A percentile compares a stretch with the other conserved stretches of the same genome.
Conservation (phyloP, 73 alveolate genomes). For the Paramecium octaurelia region DNA sequence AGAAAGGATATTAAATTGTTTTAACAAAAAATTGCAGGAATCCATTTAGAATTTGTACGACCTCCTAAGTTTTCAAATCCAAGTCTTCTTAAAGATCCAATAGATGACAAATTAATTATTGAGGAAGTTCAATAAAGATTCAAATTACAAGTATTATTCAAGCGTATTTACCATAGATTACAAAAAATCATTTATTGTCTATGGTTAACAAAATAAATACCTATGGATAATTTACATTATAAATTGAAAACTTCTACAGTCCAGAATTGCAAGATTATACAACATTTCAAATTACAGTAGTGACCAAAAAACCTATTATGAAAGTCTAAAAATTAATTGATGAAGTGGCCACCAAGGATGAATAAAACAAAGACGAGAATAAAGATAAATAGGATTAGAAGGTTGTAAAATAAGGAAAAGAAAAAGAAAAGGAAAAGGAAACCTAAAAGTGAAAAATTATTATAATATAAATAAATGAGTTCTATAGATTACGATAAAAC, state of each 20-base stretch:
- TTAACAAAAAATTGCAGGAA: slow-evolving; percentile 16
- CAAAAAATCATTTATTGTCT: background rate
- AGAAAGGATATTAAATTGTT: background rate
- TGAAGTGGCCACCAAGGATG: slow-evolving; percentile 21
- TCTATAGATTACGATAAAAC: background rate
- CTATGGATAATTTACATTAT: background rate
- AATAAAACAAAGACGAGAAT: background rate
- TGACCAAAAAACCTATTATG: slow-evolving; percentile 16
- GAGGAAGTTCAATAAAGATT: slow-evolving; percentile 1
- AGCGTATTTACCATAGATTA: background rate
- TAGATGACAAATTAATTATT: background rate
- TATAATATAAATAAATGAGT: background rate
- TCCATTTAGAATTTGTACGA: slow-evolving; percentile 15
- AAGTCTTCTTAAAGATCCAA: background rate
- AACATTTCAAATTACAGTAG: background rate
- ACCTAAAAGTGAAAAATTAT: background rate
- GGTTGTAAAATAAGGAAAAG: background rate
- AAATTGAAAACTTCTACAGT: slow-evolving; percentile 34
- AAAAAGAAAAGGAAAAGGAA: background rate
- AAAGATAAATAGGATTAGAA: background rate
- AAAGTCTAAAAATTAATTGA: background rate
- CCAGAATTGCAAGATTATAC: slow-evolving; percentile 22
- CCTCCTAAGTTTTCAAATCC: slow-evolving; percentile 40
- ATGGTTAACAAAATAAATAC: background rate
- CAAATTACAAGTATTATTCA: background rate